Percentiles rank a stretch among this genome's conserved stretches.
phyloP scores from a whole-genome alignment of 352 stramenopile genomes.

The Aphanomyces cochlioides region DNA sequence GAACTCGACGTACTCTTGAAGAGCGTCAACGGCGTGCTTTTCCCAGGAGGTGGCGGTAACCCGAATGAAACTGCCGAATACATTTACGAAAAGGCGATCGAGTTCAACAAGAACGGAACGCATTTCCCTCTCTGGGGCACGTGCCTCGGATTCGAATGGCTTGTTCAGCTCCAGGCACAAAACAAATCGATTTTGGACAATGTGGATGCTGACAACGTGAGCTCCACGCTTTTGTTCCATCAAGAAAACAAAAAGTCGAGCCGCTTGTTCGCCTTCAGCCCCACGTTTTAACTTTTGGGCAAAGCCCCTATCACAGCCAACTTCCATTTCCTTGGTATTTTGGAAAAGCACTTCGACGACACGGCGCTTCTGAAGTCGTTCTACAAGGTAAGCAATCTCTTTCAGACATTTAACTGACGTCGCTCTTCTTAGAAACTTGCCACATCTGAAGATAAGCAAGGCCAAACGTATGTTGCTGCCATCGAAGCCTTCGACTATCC shows the following conservation, averaged over 20 bases:
- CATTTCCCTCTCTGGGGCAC: constrained; percentile 75
- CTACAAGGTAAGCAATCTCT: constrained; percentile 41
- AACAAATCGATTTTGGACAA: constrained; percentile 45
- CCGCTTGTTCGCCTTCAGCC: constrained; percentile 45
- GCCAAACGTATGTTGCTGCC: constrained; percentile 78
- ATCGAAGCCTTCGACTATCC: constrained; percentile 84
- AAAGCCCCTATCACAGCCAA: constrained; percentile 67
- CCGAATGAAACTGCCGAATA: constrained; percentile 55
- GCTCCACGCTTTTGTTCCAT: constrained; percentile 76
- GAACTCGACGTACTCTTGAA: constrained; percentile 59
- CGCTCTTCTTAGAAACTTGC: constrained; percentile 33
- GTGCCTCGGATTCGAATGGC: constrained; percentile 78
- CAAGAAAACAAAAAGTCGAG: constrained; percentile 40
- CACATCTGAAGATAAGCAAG: constrained; percentile 62
- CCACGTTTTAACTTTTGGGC: constrained; percentile 46
- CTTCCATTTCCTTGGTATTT: constrained; percentile 69
- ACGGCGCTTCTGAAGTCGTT: constrained; percentile 51
- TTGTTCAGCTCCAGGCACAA: constrained; percentile 55
- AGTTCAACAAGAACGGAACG: constrained; percentile 60
- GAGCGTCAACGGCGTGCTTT: constrained; percentile 68
- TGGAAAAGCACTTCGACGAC: constrained; percentile 43
- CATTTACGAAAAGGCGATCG: constrained; percentile 54
- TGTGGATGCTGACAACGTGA: constrained; percentile 80
- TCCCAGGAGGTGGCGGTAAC: constrained; percentile 50
- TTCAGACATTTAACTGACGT: neutral